Percentiles rank a stretch among this genome's conserved stretches.
Evolutionary conservation across 2,329 filamentous ascomycete genomes (phyloP).

Genomic region (Talaromyces sp.): DNA sequence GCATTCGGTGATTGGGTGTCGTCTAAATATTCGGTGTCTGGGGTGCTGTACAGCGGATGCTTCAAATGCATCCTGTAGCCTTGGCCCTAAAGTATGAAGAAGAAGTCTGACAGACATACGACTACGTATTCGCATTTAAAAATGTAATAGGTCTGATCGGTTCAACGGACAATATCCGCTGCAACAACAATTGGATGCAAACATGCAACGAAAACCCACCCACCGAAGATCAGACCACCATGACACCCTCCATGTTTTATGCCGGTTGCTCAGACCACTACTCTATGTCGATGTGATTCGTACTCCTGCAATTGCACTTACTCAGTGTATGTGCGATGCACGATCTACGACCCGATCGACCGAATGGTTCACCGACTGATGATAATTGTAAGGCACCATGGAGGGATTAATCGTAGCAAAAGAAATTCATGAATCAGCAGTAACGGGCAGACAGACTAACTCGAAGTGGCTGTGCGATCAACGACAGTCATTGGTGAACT

Average conservation of each 20-base stretch:
- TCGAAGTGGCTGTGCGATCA: neutral
- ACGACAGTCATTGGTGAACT: neutral
- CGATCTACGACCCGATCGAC: neutral
- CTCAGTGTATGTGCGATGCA: neutral
- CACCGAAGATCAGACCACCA: neutral
- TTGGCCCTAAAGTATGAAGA: neutral
- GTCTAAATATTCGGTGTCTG: neutral
- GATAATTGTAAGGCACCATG: neutral
- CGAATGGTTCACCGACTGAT: neutral
- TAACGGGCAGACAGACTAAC: neutral
- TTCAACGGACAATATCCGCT: neutral
- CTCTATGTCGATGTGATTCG: neutral
- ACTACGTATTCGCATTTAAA: neutral
- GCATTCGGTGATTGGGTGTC: neutral
- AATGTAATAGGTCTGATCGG: neutral
- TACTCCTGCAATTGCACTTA: neutral
- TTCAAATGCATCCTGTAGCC: neutral
- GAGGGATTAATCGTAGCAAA: neutral
- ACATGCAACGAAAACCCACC: neutral
- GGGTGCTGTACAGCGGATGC: neutral
- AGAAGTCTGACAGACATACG: neutral
- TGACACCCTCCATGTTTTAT: slow-evolving; percentile 6
- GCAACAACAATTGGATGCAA: neutral
- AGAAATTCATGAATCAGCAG: neutral
- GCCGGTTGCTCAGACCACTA: neutral